phyloP scores from a whole-genome alignment of 2,329 filamentous ascomycete species.

The Gnomoniopsis smithogilvyi region DNA sequence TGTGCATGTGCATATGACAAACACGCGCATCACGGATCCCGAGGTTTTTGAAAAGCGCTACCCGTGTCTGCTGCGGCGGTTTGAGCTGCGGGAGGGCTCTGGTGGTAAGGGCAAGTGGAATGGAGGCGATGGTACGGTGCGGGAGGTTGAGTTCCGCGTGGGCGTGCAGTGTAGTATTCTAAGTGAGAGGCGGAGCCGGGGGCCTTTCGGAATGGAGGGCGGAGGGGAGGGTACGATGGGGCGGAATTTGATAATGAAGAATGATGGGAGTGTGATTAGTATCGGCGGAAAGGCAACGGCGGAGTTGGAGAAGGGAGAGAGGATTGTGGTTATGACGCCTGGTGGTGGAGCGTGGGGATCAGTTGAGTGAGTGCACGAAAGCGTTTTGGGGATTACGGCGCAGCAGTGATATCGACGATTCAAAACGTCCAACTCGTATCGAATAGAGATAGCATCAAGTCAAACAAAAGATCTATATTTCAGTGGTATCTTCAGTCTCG shows the following conservation, averaged over 20 bases:
- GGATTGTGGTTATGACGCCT: slow-evolving; percentile 59
- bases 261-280: slow-evolving; percentile 41
- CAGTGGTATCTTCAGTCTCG: too few species aligned
- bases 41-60: slow-evolving; percentile 35
- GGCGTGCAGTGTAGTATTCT: slow-evolving; percentile 69
- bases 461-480: too few species aligned
- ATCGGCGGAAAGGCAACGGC: slow-evolving; percentile 60
- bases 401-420: too few species aligned
- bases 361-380: not conserved
- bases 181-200: slow-evolving; percentile 65
- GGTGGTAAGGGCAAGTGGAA: slow-evolving; percentile 34
- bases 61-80: slow-evolving; percentile 30
- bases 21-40: slow-evolving; percentile 34
- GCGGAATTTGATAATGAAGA: slow-evolving; percentile 63
- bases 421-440: too few species aligned
- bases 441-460: too few species aligned
- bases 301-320: slow-evolving; percentile 55
- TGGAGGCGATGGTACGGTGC: slow-evolving; percentile 65
- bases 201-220: slow-evolving; percentile 69
- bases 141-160: slow-evolving; percentile 70
- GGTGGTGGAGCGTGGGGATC: slow-evolving; percentile 59
- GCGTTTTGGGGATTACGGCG: too few species aligned
- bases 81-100: slow-evolving; percentile 25
- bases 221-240: slow-evolving; percentile 66
- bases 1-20: slow-evolving; percentile 35